A percentile compares a stretch with the other conserved stretches of the same genome.
Conservation (phyloP, 306 rosid species). For the Prunus salicina region DNA sequence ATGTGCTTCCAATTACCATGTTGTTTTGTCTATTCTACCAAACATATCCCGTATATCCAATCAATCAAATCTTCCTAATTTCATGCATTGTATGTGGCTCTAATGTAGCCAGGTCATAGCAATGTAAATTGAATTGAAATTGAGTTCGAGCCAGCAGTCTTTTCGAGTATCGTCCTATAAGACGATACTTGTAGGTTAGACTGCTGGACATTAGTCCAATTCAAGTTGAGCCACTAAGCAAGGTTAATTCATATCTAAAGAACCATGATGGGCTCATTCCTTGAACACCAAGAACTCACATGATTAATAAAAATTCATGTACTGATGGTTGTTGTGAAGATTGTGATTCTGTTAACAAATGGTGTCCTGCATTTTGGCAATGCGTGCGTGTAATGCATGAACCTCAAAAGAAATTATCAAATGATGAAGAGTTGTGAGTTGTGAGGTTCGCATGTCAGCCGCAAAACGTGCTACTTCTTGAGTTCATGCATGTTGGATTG, state of each 20-base stretch:
- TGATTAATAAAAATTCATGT: not conserved
- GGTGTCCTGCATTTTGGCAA: not conserved
- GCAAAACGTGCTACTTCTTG: constrained; percentile 29
- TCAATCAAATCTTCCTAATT: constrained; percentile 1
- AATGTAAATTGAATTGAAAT: too few relatives aligned
- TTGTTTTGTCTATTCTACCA: constrained; percentile 1
- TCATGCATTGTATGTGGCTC: not conserved
- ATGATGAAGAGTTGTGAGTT: not conserved
- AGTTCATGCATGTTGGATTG: constrained; percentile 32
- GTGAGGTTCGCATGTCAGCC: constrained; percentile 35
- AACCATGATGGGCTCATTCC: too few relatives aligned
- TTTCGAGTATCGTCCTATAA: too few relatives aligned
- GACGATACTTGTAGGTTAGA: too few relatives aligned
- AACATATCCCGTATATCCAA: not conserved
- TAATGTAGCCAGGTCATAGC: not conserved
- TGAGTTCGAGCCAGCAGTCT: too few relatives aligned
- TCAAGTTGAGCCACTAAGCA: too few relatives aligned
- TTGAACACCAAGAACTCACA: not conserved
- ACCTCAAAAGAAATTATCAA: not conserved
- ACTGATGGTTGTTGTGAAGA: not conserved
- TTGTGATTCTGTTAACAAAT: not conserved
- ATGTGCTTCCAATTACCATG: not conserved
- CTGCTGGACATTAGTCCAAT: too few relatives aligned
- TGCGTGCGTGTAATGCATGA: constrained; percentile 14
- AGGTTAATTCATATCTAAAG: too few relatives aligned